Conservation (phyloP, 305 asterid species). For the Solanum hybrid region DNA sequence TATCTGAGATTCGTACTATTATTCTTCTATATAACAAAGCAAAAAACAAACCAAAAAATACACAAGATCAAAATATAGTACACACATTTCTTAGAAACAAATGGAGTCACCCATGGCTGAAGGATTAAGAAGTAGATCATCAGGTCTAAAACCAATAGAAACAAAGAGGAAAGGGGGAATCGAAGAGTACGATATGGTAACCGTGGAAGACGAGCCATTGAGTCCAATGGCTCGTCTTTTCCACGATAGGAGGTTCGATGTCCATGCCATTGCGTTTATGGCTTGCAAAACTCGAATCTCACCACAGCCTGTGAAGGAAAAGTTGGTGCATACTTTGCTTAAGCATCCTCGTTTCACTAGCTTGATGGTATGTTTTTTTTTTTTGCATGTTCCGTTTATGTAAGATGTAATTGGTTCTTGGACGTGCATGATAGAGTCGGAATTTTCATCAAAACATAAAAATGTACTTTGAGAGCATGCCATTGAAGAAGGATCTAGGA, state of each 20-base stretch:
- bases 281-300: background rate
- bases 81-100: background rate
- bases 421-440: background rate
- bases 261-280: conserved; percentile 17
- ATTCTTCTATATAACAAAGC: background rate
- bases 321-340: conserved; percentile 16
- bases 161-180: background rate
- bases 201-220: conserved; percentile 21
- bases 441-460: background rate
- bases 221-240: conserved; percentile 30
- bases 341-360: conserved; percentile 35
- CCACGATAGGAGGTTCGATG: conserved; percentile 21
- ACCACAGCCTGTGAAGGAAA: conserved; percentile 9
- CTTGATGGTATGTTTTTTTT: conserved; percentile 11
- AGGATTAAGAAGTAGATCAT: conserved; percentile 12
- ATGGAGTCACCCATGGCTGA: conserved; percentile 3
- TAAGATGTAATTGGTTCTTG: background rate
- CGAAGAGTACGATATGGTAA: background rate
- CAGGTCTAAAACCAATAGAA: conserved; percentile 6
- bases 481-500: background rate
- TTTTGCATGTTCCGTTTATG: background rate
- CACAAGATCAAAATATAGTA: background rate
- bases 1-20: background rate
- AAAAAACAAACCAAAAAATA: background rate
- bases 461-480: background rate